Evolutionary conservation across 2,329 filamentous ascomycete species (phyloP).

Genomic region (Metarhizium humberi): DNA sequence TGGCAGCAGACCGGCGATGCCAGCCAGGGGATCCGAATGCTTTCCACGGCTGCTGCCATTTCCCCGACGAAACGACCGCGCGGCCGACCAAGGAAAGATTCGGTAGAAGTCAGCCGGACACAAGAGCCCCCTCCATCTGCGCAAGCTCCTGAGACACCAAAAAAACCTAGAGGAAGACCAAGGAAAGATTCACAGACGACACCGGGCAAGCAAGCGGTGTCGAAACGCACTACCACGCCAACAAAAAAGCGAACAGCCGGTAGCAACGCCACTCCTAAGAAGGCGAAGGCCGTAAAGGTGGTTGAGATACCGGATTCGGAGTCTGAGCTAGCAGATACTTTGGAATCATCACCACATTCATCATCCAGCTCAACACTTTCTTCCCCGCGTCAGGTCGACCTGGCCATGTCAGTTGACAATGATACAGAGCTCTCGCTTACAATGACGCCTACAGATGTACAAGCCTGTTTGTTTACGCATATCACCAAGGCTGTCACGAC

Average conservation of each 20-base stretch:
- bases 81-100: slow-evolving; percentile 25
- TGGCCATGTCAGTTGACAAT: slow-evolving; percentile 34
- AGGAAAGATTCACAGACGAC: slow-evolving; percentile 22
- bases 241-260: background rate
- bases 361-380: slow-evolving; percentile 32
- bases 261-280: slow-evolving; percentile 4
- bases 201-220: slow-evolving; percentile 5
- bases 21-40: slow-evolving; percentile 7
- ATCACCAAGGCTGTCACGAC: slow-evolving; percentile 47
- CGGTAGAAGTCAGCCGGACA: slow-evolving; percentile 11
- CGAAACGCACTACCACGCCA: background rate
- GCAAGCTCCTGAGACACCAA: slow-evolving; percentile 23
- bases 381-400: slow-evolving; percentile 30
- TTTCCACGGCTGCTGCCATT: background rate
- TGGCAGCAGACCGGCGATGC: slow-evolving; percentile 50
- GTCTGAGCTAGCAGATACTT: slow-evolving; percentile 23
- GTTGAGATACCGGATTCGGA: slow-evolving; percentile 47
- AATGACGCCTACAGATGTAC: slow-evolving; percentile 28
- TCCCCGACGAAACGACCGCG: slow-evolving; percentile 17
- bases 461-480: slow-evolving; percentile 36
- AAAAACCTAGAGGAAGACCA: slow-evolving; percentile 30
- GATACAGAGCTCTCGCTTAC: slow-evolving; percentile 34
- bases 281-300: slow-evolving; percentile 8
- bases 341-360: slow-evolving; percentile 22
- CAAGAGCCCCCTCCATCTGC: slow-evolving; percentile 27